Percentiles rank a stretch among this genome's conserved stretches.
Conservation (phyloP, 495 filamentous ascomycete species). For the Penicillium psychrofluorescens region DNA sequence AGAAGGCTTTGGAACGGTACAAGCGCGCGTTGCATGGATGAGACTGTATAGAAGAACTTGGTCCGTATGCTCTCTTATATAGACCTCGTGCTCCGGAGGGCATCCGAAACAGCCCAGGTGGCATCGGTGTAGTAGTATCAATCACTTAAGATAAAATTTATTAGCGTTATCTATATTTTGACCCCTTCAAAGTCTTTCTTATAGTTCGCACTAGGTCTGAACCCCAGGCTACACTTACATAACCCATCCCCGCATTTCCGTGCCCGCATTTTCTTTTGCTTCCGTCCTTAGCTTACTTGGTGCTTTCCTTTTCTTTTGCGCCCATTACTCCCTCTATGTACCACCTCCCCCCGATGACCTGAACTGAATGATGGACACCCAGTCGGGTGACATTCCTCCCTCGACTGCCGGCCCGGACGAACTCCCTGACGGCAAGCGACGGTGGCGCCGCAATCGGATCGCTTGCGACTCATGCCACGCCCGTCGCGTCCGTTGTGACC, state of each 20-base stretch:
- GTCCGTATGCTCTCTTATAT: too few relatives aligned
- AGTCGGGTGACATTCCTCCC: conserved; percentile 20
- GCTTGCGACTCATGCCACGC: conserved; percentile 41
- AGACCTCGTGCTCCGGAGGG: too few relatives aligned
- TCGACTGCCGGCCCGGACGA: conserved; percentile 18
- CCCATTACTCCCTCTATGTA: neutral
- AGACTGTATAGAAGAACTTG: neutral
- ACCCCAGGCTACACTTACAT: too few relatives aligned
- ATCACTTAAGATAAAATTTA: too few relatives aligned
- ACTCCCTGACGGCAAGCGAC: conserved; percentile 30
- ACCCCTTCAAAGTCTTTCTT: too few relatives aligned
- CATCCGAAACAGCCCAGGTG: too few relatives aligned
- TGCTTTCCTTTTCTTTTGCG: neutral
- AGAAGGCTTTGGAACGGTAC: conserved; percentile 62
- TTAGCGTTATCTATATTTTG: too few relatives aligned
- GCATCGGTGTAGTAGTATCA: too few relatives aligned
- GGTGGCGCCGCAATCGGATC: conserved; percentile 40
- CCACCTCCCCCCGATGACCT: conserved; percentile 15
- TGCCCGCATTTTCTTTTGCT: neutral
- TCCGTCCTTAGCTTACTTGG: too few relatives aligned
- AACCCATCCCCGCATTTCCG: neutral
- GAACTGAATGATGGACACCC: conserved; percentile 30
- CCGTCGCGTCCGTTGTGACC: conserved; percentile 42
- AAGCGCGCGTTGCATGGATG: conserved; percentile 48
- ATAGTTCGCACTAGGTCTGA: too few relatives aligned